These are phyloP conservation scores for Termitomyces sp. DNA, from an alignment of 768 basidiomycete genomes.

Conservation along the genomic window DNA sequence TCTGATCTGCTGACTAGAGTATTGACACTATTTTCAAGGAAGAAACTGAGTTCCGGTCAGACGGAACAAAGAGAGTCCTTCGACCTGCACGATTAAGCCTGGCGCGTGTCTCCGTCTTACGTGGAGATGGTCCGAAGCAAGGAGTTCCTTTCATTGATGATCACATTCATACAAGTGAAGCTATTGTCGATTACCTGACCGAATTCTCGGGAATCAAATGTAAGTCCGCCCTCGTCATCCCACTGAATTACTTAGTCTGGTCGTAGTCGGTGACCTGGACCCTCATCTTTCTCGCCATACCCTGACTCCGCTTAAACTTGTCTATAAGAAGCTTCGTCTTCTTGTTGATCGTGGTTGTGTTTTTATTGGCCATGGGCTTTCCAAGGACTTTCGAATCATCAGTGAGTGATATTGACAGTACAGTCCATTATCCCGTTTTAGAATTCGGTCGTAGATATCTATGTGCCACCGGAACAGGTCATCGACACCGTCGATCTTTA, in stretches of 20 bases:
- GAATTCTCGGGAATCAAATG: slow-evolving; percentile 96
- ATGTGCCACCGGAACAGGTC: slow-evolving; percentile 91
- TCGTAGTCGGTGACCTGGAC: slow-evolving; percentile 86
- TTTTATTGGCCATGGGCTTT: slow-evolving; percentile 95
- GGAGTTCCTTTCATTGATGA: slow-evolving; percentile 96
- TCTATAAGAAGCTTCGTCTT: slow-evolving; percentile 93
- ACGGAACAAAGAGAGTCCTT: slow-evolving; percentile 89
- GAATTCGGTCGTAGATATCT: slow-evolving; percentile 60
- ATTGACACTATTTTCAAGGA: slow-evolving; percentile 45
- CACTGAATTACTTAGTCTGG: not conserved
- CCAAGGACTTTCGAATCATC: slow-evolving; percentile 97
- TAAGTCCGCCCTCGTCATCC: slow-evolving; percentile 27
- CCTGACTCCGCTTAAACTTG: slow-evolving; percentile 92
- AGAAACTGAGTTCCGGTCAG: slow-evolving; percentile 91
- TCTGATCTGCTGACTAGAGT: not conserved
- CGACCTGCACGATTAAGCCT: slow-evolving; percentile 88
- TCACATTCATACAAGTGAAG: slow-evolving; percentile 94
- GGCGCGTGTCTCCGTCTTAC: slow-evolving; percentile 89
- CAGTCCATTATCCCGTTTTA: not conserved
- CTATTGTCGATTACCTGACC: slow-evolving; percentile 93
- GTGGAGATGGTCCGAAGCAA: slow-evolving; percentile 76
- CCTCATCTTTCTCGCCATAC: slow-evolving; percentile 79
- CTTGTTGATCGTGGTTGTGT: slow-evolving; percentile 93
- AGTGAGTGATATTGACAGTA: slow-evolving; percentile 47
- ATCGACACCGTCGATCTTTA: slow-evolving; percentile 98